Evolutionary conservation across 768 basidiomycete genomes (phyloP).

Genomic region (Podaxis carcinomalis): DNA sequence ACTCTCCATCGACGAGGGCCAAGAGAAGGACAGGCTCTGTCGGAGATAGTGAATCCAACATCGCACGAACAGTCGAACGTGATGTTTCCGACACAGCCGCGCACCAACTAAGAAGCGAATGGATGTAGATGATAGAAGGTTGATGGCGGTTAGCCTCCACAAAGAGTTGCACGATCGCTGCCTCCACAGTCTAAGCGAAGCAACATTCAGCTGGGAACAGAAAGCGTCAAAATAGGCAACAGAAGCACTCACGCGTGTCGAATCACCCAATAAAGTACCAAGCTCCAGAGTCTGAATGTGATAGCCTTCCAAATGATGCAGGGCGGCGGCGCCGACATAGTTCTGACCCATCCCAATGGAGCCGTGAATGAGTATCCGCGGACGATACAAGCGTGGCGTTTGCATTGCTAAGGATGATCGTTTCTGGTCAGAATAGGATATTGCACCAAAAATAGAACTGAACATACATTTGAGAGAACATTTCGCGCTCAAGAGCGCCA

Average conservation of each 20-base stretch:
- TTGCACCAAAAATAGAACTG: neutral
- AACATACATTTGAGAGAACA: conserved; percentile 78
- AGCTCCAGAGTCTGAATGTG: conserved; percentile 93
- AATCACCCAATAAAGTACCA: conserved; percentile 83
- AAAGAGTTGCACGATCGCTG: conserved; percentile 91
- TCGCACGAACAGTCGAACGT: conserved; percentile 78
- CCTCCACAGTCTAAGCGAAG: conserved; percentile 69
- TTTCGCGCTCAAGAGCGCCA: conserved; percentile 85
- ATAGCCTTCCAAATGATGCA: conserved; percentile 95
- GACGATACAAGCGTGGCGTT: conserved; percentile 84
- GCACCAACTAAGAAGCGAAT: conserved; percentile 84
- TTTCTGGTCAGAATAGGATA: neutral
- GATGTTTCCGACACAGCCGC: conserved; percentile 80
- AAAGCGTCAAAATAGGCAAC: neutral
- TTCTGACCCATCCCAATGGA: conserved; percentile 84
- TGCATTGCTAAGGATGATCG: conserved; percentile 68
- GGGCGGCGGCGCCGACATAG: conserved; percentile 83
- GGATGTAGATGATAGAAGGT: conserved; percentile 93
- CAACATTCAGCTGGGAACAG: conserved; percentile 1
- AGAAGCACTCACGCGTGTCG: conserved; percentile 64
- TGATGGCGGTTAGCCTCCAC: conserved; percentile 96
- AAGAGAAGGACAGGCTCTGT: conserved; percentile 93
- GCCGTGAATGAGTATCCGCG: conserved; percentile 82
- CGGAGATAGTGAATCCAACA: conserved; percentile 88
- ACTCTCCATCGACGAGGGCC: conserved; percentile 79